These are phyloP conservation scores for Ophiobolus disseminans DNA, from an alignment of 2,329 filamentous ascomycete genomes.

Conservation along the genomic window DNA sequence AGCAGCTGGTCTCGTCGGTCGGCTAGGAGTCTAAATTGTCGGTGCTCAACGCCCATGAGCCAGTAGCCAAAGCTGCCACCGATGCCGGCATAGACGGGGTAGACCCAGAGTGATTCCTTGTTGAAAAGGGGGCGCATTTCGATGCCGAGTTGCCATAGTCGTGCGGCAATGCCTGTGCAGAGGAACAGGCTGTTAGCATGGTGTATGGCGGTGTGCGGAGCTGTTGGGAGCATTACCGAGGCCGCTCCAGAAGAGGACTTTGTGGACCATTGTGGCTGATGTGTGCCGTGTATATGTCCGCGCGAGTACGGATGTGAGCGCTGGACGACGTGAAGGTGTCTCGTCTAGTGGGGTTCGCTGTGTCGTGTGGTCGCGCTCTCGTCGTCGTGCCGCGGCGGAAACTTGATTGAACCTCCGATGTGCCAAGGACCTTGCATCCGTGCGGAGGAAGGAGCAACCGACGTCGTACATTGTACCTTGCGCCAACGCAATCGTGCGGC, in stretches of 20 bases:
- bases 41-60: slow-evolving; percentile 87
- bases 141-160: slow-evolving; percentile 96
- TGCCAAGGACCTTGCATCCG: slow-evolving; percentile 24
- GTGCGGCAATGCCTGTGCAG: slow-evolving; percentile 79
- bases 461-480: slow-evolving; percentile 12
- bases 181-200: slow-evolving; percentile 29
- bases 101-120: slow-evolving; percentile 83
- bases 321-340: slow-evolving; percentile 12
- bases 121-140: slow-evolving; percentile 97
- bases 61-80: slow-evolving; percentile 97
- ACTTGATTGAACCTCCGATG: slow-evolving; percentile 26
- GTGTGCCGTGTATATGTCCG: slow-evolving; percentile 9
- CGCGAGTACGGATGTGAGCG: slow-evolving; percentile 20
- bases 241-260: slow-evolving; percentile 82
- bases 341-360: slow-evolving; percentile 8
- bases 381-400: slow-evolving; percentile 23
- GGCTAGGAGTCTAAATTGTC: slow-evolving; percentile 76
- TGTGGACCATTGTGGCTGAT: slow-evolving; percentile 56
- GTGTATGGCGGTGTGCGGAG: slow-evolving; percentile 16
- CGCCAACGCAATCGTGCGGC: slow-evolving; percentile 4
- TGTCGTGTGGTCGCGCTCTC: slow-evolving; percentile 33
- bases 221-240: slow-evolving; percentile 73
- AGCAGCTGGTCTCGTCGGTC: slow-evolving; percentile 82
- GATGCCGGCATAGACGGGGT: slow-evolving; percentile 84
- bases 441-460: slow-evolving; percentile 25